Evolutionary conservation across 352 stramenopile species (phyloP).

Genomic region (Pythium graminicola): DNA sequence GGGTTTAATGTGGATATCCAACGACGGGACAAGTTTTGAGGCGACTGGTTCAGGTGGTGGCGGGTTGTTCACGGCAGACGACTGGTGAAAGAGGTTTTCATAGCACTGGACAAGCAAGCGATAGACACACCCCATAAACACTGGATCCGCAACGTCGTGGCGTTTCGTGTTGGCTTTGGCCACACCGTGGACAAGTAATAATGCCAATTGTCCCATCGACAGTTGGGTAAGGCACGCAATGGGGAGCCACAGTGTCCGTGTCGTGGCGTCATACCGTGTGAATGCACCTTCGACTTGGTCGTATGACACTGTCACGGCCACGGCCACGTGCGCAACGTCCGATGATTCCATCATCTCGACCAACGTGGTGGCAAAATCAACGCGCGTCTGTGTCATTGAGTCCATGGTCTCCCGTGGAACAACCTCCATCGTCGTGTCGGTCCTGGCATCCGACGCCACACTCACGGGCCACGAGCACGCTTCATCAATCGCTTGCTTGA

Average conservation of each 20-base stretch:
- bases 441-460: neutral
- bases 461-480: conserved; percentile 8
- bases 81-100: conserved; percentile 40
- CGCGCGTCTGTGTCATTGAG: neutral
- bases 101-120: conserved; percentile 52
- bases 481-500: conserved; percentile 9
- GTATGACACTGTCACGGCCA: neutral
- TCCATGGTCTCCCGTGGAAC: neutral
- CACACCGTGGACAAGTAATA: conserved; percentile 53
- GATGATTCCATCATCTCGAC: neutral
- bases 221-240: conserved; percentile 29
- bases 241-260: conserved; percentile 30
- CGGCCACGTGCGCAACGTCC: neutral
- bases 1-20: no score
- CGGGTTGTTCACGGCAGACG: neutral
- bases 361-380: conserved; percentile 5
- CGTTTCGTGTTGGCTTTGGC: conserved; percentile 25
- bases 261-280: conserved; percentile 18
- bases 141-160: conserved; percentile 39
- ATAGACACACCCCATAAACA: conserved; percentile 47
- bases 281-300: neutral
- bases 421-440: neutral
- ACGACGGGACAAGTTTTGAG: no score
- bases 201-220: conserved; percentile 41
- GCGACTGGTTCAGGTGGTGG: no score